Evolutionary conservation across 805 yeast genomes (phyloP).

Genomic region (Metschnikowia matae): DNA sequence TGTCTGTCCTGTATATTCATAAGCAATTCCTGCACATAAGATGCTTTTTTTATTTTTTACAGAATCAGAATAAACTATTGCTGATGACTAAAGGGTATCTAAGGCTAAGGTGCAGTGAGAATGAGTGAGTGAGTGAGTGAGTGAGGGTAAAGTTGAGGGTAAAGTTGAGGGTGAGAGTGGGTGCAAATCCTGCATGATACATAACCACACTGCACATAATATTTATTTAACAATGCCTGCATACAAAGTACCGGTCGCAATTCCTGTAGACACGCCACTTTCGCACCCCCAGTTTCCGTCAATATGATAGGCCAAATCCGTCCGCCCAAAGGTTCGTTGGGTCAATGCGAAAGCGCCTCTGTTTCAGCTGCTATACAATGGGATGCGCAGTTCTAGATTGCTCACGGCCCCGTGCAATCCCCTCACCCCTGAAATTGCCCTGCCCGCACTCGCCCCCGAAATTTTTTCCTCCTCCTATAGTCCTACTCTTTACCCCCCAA

Average conservation of each 20-base stretch:
- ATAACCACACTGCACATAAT: no score
- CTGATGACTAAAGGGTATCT: no score
- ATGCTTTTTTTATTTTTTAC: no score
- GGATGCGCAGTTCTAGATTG: conserved; percentile 4
- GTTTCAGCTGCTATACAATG: not conserved
- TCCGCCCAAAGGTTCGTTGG: not conserved
- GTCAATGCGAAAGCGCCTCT: conserved; percentile 1
- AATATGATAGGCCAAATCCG: conserved; percentile 1
- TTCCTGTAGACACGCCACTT: not conserved
- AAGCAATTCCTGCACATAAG: no score
- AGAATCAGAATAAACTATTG: no score
- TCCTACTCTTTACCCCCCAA: not conserved
- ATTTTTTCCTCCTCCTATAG: not conserved
- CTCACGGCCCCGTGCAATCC: conserved; percentile 3
- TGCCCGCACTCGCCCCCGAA: conserved; percentile 1
- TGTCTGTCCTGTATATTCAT: no score
- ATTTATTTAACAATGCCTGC: no score
- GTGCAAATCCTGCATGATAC: conserved; percentile 3
- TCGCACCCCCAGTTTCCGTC: not conserved
- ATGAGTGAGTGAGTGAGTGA: no score
- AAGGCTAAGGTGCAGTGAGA: no score
- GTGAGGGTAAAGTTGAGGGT: no score
- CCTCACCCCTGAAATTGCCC: conserved; percentile 5
- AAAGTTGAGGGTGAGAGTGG: not conserved
- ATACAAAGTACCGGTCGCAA: no score